A percentile compares a stretch with the other conserved stretches of the same genome.
Evolutionary conservation across 2,329 filamentous ascomycete genomes (phyloP).

Genomic region (Beauveria rudraprayagi): DNA sequence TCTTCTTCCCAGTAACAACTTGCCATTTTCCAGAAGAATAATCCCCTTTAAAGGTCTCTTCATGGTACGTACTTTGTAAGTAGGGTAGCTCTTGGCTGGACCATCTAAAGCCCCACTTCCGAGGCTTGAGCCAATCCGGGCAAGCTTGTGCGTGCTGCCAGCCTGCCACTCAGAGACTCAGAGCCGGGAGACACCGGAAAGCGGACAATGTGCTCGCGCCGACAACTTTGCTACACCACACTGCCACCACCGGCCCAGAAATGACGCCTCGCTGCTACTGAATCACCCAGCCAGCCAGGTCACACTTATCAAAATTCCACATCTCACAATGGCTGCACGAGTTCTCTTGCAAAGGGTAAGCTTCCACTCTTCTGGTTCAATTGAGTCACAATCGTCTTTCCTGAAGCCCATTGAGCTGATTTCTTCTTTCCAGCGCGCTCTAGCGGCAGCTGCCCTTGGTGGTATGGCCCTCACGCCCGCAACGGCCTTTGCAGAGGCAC

Average conservation of each 20-base stretch:
- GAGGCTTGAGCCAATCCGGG: not conserved
- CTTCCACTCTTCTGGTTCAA: not conserved
- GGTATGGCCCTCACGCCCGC: conserved; percentile 40
- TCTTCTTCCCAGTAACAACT: too few relatives aligned
- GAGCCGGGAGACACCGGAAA: conserved; percentile 7
- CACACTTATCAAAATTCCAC: not conserved
- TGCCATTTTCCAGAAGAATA: too few relatives aligned
- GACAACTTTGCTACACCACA: conserved; percentile 5
- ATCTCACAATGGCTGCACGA: conserved; percentile 11
- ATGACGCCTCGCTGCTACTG: conserved; percentile 8
- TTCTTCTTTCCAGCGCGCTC: conserved; percentile 35
- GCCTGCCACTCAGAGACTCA: too few relatives aligned
- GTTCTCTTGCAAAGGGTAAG: conserved; percentile 11
- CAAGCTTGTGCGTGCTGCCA: not conserved
- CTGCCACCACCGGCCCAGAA: conserved; percentile 4
- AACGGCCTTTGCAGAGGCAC: conserved; percentile 44
- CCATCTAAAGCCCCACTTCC: conserved; percentile 3
- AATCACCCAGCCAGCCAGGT: not conserved
- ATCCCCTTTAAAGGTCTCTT: too few relatives aligned
- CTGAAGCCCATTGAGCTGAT: conserved; percentile 20
- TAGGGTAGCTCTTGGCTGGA: not conserved
- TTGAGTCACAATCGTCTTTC: not conserved
- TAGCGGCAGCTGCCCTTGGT: conserved; percentile 42
- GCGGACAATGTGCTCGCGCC: conserved; percentile 9
- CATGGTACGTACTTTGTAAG: too few relatives aligned